Evolutionary conservation across 495 filamentous ascomycete genomes (phyloP).

Genomic region (Hypoxylon lienhwacheense): DNA sequence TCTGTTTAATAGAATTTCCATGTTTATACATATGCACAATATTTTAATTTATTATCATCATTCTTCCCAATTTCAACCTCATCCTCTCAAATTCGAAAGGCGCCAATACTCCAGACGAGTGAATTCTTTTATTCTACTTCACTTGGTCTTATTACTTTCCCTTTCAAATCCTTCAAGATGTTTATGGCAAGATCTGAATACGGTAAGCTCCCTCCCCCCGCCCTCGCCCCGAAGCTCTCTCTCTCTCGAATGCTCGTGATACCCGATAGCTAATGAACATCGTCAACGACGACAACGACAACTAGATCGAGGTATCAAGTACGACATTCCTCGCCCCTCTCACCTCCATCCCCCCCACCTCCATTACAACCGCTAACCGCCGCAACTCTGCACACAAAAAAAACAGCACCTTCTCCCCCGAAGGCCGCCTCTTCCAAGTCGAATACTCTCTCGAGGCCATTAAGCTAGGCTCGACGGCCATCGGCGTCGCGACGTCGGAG

Average conservation of each 20-base stretch:
- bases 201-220: slow-evolving; percentile 56
- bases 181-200: slow-evolving; percentile 99
- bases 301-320: slow-evolving; percentile 99
- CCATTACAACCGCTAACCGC: slow-evolving; percentile 25
- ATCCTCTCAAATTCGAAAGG: slow-evolving; percentile 7
- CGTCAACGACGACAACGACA: slow-evolving; percentile 33
- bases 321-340: slow-evolving; percentile 40
- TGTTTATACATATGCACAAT: too few species aligned
- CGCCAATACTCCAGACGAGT: slow-evolving; percentile 20
- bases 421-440: slow-evolving; percentile 99
- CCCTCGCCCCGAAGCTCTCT: slow-evolving; percentile 15
- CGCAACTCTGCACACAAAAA: slow-evolving; percentile 5
- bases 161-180: slow-evolving; percentile 65
- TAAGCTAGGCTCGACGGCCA: slow-evolving; percentile 97
- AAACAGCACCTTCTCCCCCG: slow-evolving; percentile 99
- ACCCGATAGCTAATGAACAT: slow-evolving; percentile 41
- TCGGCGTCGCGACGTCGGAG: slow-evolving; percentile 91
- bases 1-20: too few species aligned
- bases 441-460: slow-evolving; percentile 99
- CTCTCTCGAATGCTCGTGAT: slow-evolving; percentile 2
- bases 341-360: slow-evolving; percentile 4
- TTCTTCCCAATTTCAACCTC: slow-evolving; percentile 20
- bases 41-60: too few species aligned
- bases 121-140: not conserved
- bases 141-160: not conserved